A percentile compares a stretch with the other conserved stretches of the same genome.
These are phyloP conservation scores for Ulmus americana DNA, from an alignment of 331 rosid genomes.

Conservation along the genomic window DNA sequence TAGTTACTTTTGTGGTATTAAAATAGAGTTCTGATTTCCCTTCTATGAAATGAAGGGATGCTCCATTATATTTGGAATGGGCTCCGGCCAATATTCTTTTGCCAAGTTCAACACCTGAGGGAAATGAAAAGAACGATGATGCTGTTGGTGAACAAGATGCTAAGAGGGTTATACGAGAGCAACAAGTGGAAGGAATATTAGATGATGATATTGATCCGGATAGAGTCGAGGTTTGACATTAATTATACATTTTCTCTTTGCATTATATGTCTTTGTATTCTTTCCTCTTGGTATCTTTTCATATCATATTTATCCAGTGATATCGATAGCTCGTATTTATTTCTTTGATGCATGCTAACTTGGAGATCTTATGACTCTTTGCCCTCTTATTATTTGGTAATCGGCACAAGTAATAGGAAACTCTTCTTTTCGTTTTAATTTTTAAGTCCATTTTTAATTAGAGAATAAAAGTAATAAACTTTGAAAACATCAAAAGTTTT, in stretches of 20 bases:
- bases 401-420: not conserved
- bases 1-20: not conserved
- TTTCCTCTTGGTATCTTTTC: not conserved
- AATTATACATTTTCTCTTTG: not conserved
- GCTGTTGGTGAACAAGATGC: constrained; percentile 57
- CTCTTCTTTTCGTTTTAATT: not conserved
- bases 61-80: constrained; percentile 89
- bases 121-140: constrained; percentile 31
- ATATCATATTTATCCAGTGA: not conserved
- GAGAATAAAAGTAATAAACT: too few relatives aligned
- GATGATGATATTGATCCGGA: constrained; percentile 73
- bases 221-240: constrained; percentile 73
- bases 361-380: not conserved
- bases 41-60: constrained; percentile 50
- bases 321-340: not conserved
- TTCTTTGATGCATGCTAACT: not conserved
- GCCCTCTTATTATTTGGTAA: not conserved
- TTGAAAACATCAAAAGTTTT: too few relatives aligned
- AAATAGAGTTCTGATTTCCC: not conserved
- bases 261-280: not conserved
- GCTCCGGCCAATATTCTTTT: constrained; percentile 72
- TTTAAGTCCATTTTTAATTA: too few relatives aligned
- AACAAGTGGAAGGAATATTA: constrained; percentile 44
- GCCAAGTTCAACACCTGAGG: constrained; percentile 37
- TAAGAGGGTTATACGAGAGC: constrained; percentile 56